Percentiles rank a stretch among this genome's conserved stretches.
These are phyloP conservation scores for Coemansia sp. DNA, from an alignment of 192 early-diverging fungal genomes.

Conservation along the genomic window DNA sequence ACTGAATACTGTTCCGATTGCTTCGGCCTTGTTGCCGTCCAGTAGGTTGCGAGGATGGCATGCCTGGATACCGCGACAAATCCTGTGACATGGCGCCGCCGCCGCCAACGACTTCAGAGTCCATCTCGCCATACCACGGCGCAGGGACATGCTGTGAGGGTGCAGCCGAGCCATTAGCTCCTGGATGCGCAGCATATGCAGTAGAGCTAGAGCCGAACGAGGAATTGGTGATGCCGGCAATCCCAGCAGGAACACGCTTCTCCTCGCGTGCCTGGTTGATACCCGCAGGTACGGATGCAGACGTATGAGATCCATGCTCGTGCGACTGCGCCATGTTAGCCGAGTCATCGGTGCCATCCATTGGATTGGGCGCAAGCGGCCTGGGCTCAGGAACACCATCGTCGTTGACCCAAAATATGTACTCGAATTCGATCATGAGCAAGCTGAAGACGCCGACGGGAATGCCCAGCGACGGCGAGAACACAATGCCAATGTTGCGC, in stretches of 20 bases:
- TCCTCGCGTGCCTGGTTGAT: conserved; percentile 24
- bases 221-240: no score
- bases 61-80: conserved; percentile 41
- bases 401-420: conserved; percentile 76
- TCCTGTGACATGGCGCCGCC: conserved; percentile 15
- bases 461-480: conserved; percentile 91
- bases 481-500: conserved; percentile 94
- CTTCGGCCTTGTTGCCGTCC: conserved; percentile 22
- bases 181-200: conserved; percentile 5
- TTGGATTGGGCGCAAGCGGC: conserved; percentile 3
- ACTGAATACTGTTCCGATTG: conserved; percentile 57
- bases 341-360: background rate
- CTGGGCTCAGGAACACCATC: conserved; percentile 59
- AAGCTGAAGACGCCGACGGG: conserved; percentile 91
- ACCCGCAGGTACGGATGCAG: conserved; percentile 34
- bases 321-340: background rate
- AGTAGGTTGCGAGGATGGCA: conserved; percentile 13
- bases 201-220: conserved; percentile 9
- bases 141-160: background rate
- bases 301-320: conserved; percentile 12
- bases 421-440: conserved; percentile 87
- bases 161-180: background rate
- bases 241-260: no score
- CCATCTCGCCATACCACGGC: conserved; percentile 31
- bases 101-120: conserved; percentile 5